Percentiles rank a stretch among this genome's conserved stretches.
Evolutionary conservation across 768 basidiomycete genomes (phyloP).

Genomic region (Saitozyma sp.): DNA sequence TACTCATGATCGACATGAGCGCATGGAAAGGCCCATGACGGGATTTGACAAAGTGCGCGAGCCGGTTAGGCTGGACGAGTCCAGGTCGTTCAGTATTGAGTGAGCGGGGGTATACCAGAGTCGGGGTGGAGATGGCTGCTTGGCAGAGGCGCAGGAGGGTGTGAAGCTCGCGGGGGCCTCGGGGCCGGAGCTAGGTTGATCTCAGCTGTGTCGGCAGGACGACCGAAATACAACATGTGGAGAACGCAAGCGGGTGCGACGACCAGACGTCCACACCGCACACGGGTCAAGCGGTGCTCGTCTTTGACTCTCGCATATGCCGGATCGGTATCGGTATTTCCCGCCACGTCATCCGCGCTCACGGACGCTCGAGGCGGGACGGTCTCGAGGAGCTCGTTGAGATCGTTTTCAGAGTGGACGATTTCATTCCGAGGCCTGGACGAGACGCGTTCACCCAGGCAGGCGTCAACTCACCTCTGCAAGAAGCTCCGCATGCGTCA

Average conservation of each 20-base stretch:
- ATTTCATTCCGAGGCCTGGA: too few species aligned
- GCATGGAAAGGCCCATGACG: conserved; percentile 42
- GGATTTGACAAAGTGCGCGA: conserved; percentile 42
- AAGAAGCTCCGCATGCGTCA: conserved; percentile 32
- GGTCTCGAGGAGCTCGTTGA: neutral
- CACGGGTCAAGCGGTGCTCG: too few species aligned
- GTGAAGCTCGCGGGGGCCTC: conserved; percentile 28
- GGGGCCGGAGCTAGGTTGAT: conserved; percentile 38
- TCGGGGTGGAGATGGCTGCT: conserved; percentile 20
- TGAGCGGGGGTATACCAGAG: conserved; percentile 3
- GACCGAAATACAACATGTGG: too few species aligned
- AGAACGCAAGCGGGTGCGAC: too few species aligned
- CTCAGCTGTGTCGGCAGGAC: conserved; percentile 3
- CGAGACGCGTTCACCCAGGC: neutral
- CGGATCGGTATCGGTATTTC: too few species aligned
- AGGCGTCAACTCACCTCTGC: conserved; percentile 24
- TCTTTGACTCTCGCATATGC: too few species aligned
- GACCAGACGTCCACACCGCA: too few species aligned
- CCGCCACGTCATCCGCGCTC: too few species aligned
- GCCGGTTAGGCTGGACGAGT: conserved; percentile 13
- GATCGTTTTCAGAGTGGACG: neutral
- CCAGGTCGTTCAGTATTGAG: conserved; percentile 4
- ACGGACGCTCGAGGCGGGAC: neutral
- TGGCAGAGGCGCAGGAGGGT: conserved; percentile 37
- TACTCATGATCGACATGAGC: conserved; percentile 41